Evolutionary conservation across 768 basidiomycete species (phyloP).

Genomic region (Clitopilus hobsonii): DNA sequence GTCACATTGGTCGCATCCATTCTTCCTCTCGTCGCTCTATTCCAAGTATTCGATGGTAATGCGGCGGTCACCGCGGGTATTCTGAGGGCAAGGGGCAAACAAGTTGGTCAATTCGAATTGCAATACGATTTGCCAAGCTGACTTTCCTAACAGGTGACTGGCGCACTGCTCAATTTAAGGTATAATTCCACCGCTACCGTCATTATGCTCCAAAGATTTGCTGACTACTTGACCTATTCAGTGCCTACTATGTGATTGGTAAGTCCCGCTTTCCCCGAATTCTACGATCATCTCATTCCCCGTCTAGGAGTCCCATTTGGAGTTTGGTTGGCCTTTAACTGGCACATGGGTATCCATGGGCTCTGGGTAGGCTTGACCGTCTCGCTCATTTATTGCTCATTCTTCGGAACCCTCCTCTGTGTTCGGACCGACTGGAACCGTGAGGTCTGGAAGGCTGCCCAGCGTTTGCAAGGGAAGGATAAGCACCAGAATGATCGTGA

Average conservation of each 20-base stretch:
- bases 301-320: conserved; percentile 71
- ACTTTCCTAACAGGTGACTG: conserved; percentile 42
- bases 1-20: conserved; percentile 61
- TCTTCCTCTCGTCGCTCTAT: conserved; percentile 70
- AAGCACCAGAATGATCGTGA: background rate
- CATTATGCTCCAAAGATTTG: background rate
- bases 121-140: conserved; percentile 1
- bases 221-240: background rate
- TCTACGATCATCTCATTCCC: background rate
- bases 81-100: conserved; percentile 79
- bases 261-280: background rate
- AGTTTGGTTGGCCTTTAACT: conserved; percentile 67
- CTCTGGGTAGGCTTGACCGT: conserved; percentile 83
- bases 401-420: conserved; percentile 49
- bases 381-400: conserved; percentile 54
- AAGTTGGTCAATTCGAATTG: conserved; percentile 32
- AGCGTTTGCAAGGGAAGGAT: conserved; percentile 26
- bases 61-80: conserved; percentile 68
- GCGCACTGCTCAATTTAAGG: conserved; percentile 79
- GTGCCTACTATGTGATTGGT: conserved; percentile 79
- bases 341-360: conserved; percentile 56
- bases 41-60: conserved; percentile 84
- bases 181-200: conserved; percentile 15
- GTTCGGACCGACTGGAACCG: conserved; percentile 62
- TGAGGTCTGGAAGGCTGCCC: conserved; percentile 60